phyloP scores from a whole-genome alignment of 1,139 yeast species.

The Pichia inconspicua region DNA sequence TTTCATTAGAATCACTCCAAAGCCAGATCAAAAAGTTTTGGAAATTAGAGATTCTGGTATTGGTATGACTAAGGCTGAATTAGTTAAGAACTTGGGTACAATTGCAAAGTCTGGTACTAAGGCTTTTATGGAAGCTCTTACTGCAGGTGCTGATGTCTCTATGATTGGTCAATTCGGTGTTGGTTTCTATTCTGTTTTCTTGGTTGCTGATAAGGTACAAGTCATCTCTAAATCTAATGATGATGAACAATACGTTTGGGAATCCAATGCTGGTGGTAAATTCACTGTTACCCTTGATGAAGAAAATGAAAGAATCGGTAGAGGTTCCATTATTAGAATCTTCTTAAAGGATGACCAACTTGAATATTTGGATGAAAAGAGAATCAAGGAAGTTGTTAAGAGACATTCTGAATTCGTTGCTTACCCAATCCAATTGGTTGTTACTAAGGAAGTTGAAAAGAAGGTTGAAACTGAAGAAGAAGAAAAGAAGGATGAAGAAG shows the following conservation, averaged over 20 bases:
- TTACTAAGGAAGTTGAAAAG: conserved; percentile 95
- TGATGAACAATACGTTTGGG: conserved; percentile 99
- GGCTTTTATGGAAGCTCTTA: conserved; percentile 98
- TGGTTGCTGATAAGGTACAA: conserved; percentile 98
- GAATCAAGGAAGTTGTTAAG: conserved; percentile 98
- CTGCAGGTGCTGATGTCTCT: conserved; percentile 99
- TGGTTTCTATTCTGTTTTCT: conserved; percentile 99
- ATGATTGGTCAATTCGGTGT: conserved; percentile 99
- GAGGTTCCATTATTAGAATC: conserved; percentile 95
- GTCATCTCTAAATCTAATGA: conserved; percentile 98
- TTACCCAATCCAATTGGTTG: conserved; percentile 97
- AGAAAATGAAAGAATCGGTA: conserved; percentile 72
- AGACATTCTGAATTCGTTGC: conserved; percentile 99
- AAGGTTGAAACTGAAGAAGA: conserved; percentile 59
- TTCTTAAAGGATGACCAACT: conserved; percentile 98
- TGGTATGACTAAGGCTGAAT: conserved; percentile 99
- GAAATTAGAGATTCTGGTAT: conserved; percentile 99
- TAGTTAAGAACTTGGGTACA: conserved; percentile 98
- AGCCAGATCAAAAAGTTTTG: conserved; percentile 85
- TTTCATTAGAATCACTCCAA: conserved; percentile 95
- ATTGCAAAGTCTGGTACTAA: conserved; percentile 99
- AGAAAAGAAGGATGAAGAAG: conserved; percentile 47
- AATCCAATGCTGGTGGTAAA: conserved; percentile 99
- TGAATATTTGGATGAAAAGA: conserved; percentile 98
- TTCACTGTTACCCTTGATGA: conserved; percentile 93